Evolutionary conservation across 2,329 filamentous ascomycete genomes (phyloP), one percentile per base, ranked within the genome.

Genomic region (Phialophora expanda): DNA sequence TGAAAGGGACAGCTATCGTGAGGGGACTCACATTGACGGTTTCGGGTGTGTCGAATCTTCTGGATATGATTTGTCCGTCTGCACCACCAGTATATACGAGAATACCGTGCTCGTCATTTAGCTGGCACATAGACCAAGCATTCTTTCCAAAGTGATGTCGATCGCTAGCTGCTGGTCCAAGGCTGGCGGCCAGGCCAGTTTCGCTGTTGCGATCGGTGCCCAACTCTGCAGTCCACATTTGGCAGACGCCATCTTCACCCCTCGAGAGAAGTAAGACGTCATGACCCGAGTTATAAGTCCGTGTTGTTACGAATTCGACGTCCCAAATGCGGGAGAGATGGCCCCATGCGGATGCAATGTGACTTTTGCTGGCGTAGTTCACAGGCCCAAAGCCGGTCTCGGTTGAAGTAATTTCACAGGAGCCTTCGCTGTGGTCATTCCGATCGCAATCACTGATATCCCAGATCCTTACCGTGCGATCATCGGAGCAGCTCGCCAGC

Each of bases 401-500:
- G 62, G 84, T 79, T 57, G 76, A 64, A 57, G 30, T 55, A 72
- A 56, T 12, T 56, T 34, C 17, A 62, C 20, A 1, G 64, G 26
- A 22, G 5, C 41, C 14, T 32, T 56, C 34, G 7, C 20, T 20
- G 24, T 30, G 50, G 24, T 24, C 28, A 24, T 32, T 34, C 77
- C 80, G 70, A 81, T 82, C 82, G 34, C 72, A 80, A 63, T 87
- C 83, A 0, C 89, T 88, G 7, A 97, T 86, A 74, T 97, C 87
- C 94, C 95, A 98, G 1, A 98, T 79, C 14, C 91, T 85, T 24
- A 99, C 87, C 0, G 93, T 97, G 58, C 95, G 86, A 77, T 99
- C 95, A 75, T 99, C 95, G 74, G 94, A 98, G 76, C 95, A 99
- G 73, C 91, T 97, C 14, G 90, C 91, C 38, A 99, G 82, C n/a